Evolutionary conservation across 1,139 yeast species (phyloP), one percentile per base, ranked within the genome.

Genomic region (Casaregolazyma lundiana): DNA sequence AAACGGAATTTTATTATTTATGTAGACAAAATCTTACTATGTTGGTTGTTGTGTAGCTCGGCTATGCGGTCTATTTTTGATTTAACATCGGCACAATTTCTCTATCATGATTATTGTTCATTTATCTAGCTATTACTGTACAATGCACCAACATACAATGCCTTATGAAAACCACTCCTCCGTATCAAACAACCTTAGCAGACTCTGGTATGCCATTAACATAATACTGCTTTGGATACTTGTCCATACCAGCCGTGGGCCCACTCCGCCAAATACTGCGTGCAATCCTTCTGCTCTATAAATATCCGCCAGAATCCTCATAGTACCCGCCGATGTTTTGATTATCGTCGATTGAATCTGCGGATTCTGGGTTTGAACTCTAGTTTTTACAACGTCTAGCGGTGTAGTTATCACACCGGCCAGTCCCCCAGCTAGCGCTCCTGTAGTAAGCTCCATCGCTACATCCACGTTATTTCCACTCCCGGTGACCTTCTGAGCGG

Each of bases 161-260:
- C n/a, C n/a, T n/a, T n/a, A n/a, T n/a, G n/a, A n/a, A n/a, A n/a
- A n/a, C 32, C 32, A 26, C 16, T 40, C 19, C 11, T 35, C 24
- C n/a, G 32, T 50, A 39, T 57, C 62, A 39, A 60, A 41, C 30
- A 53, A 34, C 45, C 61, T 61, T 38, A 62, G 50, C 17, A 61
- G 57, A 17, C 58, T 58, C 60, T 92, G 98, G 67, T 92, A 92
- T 43, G 90, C 71, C 53, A 92, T 71, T 53, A 94, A 73, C 98
- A 94, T 92, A 48, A 92, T 84, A 52, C 96, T 86, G 65, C 96
- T 87, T 65, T 92, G 98, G 13, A 90, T 75, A 53, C 96, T 88
- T 0, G 98, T 90, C 98, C 98, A 92, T 6, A 92, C 86, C 54
- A 90, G 81, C 52, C 98, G 73, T 0, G 98, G 98, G 0, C 97